Conservation (phyloP, 192 early-diverging fungal species). For the Coemansia sp. region DNA sequence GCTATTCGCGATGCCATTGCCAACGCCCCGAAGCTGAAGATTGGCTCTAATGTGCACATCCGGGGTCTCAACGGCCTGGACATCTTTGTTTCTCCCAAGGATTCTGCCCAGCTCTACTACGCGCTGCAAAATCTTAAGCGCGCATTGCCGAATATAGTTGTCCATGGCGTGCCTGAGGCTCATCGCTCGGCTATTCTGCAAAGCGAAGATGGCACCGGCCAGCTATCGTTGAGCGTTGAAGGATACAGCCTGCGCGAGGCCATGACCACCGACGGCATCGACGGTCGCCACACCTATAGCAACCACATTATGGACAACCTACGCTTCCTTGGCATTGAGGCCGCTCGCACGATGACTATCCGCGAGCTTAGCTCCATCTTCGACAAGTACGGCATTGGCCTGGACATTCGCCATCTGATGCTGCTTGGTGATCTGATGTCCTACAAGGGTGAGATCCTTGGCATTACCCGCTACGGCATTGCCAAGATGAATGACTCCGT, state of each 20-base stretch:
- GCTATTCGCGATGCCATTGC: slow-evolving; percentile 79
- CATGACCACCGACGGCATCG: slow-evolving; percentile 94
- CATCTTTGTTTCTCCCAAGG: slow-evolving; percentile 64
- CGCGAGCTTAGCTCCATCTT: slow-evolving; percentile 86
- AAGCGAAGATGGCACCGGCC: slow-evolving; percentile 37
- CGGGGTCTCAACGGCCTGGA: slow-evolving; percentile 62
- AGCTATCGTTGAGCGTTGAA: slow-evolving; percentile 73
- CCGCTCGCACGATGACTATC: slow-evolving; percentile 87
- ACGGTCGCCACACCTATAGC: slow-evolving; percentile 72
- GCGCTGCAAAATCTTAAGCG: slow-evolving; percentile 82
- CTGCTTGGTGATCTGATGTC: slow-evolving; percentile 98
- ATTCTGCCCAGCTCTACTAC: slow-evolving; percentile 62
- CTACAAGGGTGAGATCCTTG: slow-evolving; percentile 96
- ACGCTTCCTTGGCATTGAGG: slow-evolving; percentile 93
- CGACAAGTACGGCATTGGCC: slow-evolving; percentile 85
- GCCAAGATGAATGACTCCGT: slow-evolving; percentile 99
- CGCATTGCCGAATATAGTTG: slow-evolving; percentile 78
- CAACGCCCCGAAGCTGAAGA: slow-evolving; percentile 83
- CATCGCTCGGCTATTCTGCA: slow-evolving; percentile 77
- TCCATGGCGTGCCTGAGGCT: slow-evolving; percentile 84
- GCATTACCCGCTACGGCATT: slow-evolving; percentile 98
- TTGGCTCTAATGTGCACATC: slow-evolving; percentile 69
- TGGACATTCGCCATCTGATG: slow-evolving; percentile 95
- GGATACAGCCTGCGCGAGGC: slow-evolving; percentile 91
- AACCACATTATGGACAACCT: slow-evolving; percentile 94